These are phyloP conservation scores for Agapanthus africanus DNA, from an alignment of 106 monocot species.

Conservation along the genomic window DNA sequence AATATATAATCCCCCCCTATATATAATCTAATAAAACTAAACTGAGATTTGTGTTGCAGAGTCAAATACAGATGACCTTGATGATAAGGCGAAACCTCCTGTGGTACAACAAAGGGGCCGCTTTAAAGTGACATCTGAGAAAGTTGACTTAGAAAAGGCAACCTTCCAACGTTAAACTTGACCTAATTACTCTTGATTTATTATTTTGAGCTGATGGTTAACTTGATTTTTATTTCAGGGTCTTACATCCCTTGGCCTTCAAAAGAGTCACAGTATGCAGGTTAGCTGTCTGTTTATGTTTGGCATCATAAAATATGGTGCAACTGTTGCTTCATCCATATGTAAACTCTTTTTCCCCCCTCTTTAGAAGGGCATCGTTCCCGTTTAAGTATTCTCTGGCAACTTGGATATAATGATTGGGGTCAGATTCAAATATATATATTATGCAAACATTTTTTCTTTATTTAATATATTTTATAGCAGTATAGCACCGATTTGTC, in stretches of 20 bases:
- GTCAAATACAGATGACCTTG: conserved; percentile 32
- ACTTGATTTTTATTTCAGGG: conserved; percentile 33
- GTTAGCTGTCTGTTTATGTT: conserved; percentile 15
- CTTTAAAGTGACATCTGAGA: conserved; percentile 86
- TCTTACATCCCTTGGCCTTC: conserved; percentile 21
- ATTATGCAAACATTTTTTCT: background rate
- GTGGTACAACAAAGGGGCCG: conserved; percentile 81
- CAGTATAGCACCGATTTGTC: no score
- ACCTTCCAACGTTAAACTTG: background rate
- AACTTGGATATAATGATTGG: background rate
- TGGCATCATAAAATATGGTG: no score
- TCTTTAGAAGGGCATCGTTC: no score
- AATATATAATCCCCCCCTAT: no score
- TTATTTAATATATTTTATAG: background rate
- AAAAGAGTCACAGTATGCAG: conserved; percentile 65
- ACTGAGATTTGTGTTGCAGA: conserved; percentile 7
- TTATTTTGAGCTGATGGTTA: background rate
- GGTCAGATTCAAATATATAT: background rate
- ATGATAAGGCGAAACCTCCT: conserved; percentile 57
- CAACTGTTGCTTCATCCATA: no score
- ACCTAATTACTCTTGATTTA: background rate
- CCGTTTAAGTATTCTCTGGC: background rate
- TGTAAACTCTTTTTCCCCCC: no score
- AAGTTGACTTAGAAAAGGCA: conserved; percentile 73
- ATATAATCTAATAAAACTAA: background rate